phyloP scores from a whole-genome alignment of 2,329 filamentous ascomycete species.

The Phyllosticta citribraziliensis region DNA sequence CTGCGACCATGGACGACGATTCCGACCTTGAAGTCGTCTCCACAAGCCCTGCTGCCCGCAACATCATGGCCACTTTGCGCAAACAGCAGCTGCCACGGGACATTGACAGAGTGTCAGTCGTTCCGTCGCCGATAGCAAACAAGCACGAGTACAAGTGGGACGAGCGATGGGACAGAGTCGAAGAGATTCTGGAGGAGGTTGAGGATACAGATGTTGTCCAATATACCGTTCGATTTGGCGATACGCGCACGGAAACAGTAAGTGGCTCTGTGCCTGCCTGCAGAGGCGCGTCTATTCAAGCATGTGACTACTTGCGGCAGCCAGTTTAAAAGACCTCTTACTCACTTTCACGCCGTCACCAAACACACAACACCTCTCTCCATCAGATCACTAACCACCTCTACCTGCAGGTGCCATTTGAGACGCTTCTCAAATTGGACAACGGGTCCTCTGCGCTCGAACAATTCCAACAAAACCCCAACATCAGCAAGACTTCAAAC shows the following conservation, averaged over 20 bases:
- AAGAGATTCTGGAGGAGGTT: constrained; percentile 31
- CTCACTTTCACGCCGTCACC: background rate
- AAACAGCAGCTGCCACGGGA: background rate
- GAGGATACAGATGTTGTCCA: constrained; percentile 21
- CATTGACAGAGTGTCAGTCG: background rate
- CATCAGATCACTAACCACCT: background rate
- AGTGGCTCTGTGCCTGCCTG: constrained; percentile 16
- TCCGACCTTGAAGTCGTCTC: background rate
- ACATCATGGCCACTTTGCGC: background rate
- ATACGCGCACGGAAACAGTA: constrained; percentile 32
- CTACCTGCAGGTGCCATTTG: constrained; percentile 33
- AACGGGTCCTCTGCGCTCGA: constrained; percentile 40
- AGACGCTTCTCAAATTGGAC: constrained; percentile 34
- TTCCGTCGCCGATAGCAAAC: constrained; percentile 11
- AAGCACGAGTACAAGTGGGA: constrained; percentile 25
- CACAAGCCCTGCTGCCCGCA: background rate
- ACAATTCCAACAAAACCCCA: constrained; percentile 23
- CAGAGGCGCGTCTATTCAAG: background rate
- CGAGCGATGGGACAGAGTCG: constrained; percentile 25
- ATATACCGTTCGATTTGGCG: constrained; percentile 35
- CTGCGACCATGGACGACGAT: background rate
- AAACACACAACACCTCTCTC: background rate
- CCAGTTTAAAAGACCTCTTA: background rate
- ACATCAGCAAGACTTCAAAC: background rate
- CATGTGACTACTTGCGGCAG: background rate